These are phyloP conservation scores for Crepidotus sp. DNA, from an alignment of 1,284 basidiomycete species.

Conservation along the genomic window DNA sequence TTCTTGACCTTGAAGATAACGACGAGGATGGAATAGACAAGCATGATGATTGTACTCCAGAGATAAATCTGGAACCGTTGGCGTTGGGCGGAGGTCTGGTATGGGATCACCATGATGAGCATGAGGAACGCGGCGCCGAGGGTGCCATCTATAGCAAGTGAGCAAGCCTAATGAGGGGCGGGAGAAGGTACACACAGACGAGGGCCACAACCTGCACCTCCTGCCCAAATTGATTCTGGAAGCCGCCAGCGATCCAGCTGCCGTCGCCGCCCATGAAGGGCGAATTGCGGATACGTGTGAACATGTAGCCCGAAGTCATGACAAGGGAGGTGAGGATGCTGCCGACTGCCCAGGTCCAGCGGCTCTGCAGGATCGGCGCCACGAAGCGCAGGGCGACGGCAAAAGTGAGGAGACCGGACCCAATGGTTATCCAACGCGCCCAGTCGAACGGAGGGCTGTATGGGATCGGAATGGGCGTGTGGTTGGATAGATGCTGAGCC, in stretches of 20 bases:
- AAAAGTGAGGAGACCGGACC: conserved; percentile 35
- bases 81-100: conserved; percentile 63
- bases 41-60: conserved; percentile 77
- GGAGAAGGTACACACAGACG: conserved; percentile 60
- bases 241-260: conserved; percentile 82
- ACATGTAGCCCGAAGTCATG: conserved; percentile 95
- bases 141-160: conserved; percentile 59
- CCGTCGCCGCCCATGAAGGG: conserved; percentile 65
- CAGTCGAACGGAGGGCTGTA: conserved; percentile 68
- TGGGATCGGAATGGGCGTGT: conserved; percentile 67
- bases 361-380: conserved; percentile 61
- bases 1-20: conserved; percentile 92
- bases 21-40: conserved; percentile 83
- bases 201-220: conserved; percentile 85
- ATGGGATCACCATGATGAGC: conserved; percentile 75
- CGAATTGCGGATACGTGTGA: conserved; percentile 82
- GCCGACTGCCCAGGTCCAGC: conserved; percentile 72
- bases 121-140: conserved; percentile 78
- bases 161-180: not conserved
- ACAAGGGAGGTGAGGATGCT: conserved; percentile 63
- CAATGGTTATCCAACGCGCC: conserved; percentile 41
- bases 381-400: conserved; percentile 52
- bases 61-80: conserved; percentile 86
- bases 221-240: conserved; percentile 85
- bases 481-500: conserved; percentile 64